A percentile compares a stretch with the other conserved stretches of the same genome.
Evolutionary conservation across 345 rosid genomes (phyloP).

Genomic region (Eucalyptus guilfoylei): DNA sequence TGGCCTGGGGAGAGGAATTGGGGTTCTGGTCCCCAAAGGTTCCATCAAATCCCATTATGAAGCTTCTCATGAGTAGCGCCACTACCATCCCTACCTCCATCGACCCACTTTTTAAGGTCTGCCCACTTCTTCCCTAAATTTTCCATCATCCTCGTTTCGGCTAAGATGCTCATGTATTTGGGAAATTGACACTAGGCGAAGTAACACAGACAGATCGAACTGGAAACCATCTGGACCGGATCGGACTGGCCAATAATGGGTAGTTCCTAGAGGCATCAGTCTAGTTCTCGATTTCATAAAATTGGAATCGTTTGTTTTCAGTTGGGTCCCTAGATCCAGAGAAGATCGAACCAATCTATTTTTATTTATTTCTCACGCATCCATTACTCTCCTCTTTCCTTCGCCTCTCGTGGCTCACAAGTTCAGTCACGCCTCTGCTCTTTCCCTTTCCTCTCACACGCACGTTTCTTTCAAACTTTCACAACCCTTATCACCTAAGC

Average conservation of each 20-base stretch:
- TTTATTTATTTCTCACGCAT: background rate
- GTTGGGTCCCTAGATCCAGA: background rate
- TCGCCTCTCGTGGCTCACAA: background rate
- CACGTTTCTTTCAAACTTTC: background rate
- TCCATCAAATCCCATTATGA: background rate
- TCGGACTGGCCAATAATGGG: fast-evolving
- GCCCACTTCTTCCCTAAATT: background rate
- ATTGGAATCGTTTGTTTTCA: no score
- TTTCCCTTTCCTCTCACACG: background rate
- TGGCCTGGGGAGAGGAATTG: background rate
- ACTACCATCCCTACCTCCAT: background rate
- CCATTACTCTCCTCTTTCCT: background rate
- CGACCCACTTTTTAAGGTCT: background rate
- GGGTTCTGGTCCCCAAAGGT: background rate
- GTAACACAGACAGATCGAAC: no score
- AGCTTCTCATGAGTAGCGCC: background rate
- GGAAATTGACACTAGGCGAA: background rate
- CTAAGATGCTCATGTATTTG: background rate
- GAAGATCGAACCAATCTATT: background rate
- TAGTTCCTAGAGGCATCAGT: background rate
- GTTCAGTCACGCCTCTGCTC: background rate
- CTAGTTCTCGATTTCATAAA: background rate
- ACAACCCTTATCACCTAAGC: background rate
- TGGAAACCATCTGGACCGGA: fast-evolving
- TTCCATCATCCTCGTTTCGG: background rate